Evolutionary conservation across 768 basidiomycete species (phyloP).

Genomic region (Serendipita sp.): DNA sequence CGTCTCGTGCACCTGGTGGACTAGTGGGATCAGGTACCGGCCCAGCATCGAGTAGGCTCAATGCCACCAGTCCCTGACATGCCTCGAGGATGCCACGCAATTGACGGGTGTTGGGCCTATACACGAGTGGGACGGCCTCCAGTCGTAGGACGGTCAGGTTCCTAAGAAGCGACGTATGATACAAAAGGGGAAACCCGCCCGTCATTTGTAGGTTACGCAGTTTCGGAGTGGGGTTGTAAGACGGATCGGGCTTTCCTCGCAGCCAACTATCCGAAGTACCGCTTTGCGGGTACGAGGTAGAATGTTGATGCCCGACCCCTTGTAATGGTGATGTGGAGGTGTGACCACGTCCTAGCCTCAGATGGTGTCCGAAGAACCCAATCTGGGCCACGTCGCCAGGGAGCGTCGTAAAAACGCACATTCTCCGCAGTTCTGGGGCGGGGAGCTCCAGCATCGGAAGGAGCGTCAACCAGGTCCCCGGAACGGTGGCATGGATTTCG

Average conservation of each 20-base stretch:
- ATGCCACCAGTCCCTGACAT: background rate
- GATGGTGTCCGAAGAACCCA: background rate
- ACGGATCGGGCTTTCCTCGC: background rate
- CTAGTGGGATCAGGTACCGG: background rate
- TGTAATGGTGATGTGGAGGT: too few species aligned
- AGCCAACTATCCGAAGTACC: background rate
- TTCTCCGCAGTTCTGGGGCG: conserved; percentile 58
- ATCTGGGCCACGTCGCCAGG: background rate
- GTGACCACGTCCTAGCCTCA: too few species aligned
- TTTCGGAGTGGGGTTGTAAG: background rate
- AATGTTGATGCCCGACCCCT: too few species aligned
- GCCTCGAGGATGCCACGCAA: background rate
- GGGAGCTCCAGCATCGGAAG: conserved; percentile 56
- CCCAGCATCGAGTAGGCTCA: background rate
- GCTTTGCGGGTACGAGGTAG: background rate
- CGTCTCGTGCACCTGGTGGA: background rate
- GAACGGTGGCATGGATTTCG: conserved; percentile 2
- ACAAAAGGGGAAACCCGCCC: background rate
- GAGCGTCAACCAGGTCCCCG: conserved; percentile 18
- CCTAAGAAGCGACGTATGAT: background rate
- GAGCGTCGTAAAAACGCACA: conserved; percentile 23
- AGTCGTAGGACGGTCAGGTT: conserved; percentile 1
- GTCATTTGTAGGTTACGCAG: conserved; percentile 3
- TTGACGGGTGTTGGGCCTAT: background rate
- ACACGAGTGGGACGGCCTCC: background rate